These are phyloP conservation scores for Periconia digitata DNA, from an alignment of 2,329 filamentous ascomycete species.

Conservation along the genomic window DNA sequence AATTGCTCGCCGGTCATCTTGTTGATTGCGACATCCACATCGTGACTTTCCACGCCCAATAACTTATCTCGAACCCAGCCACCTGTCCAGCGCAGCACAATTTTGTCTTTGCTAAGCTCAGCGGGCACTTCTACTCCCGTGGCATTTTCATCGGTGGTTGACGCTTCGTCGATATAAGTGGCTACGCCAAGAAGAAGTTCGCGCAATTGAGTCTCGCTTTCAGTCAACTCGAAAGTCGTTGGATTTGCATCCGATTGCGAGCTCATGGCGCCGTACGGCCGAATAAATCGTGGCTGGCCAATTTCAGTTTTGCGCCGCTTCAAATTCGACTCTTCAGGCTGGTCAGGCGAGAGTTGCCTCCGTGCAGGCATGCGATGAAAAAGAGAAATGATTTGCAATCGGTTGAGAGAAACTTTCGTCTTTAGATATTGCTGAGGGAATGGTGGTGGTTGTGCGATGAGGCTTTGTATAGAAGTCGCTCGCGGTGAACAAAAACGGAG, in stretches of 20 bases:
- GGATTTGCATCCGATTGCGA: constrained; percentile 14
- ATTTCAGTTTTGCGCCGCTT: constrained; percentile 35
- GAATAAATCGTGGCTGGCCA: constrained; percentile 19
- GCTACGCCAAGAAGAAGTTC: constrained; percentile 83
- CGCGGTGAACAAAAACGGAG: constrained; percentile 30
- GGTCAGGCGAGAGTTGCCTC: constrained; percentile 15
- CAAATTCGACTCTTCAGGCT: constrained; percentile 25
- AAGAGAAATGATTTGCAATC: constrained; percentile 1
- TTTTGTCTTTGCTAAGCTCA: constrained; percentile 48
- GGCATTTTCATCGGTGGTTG: constrained; percentile 25
- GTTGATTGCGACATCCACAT: constrained; percentile 86
- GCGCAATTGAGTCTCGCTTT: constrained; percentile 71
- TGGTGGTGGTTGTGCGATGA: constrained; percentile 16
- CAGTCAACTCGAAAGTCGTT: constrained; percentile 60
- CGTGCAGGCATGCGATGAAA: constrained; percentile 33
- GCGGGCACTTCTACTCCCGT: constrained; percentile 45
- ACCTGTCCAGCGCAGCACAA: constrained; percentile 71
- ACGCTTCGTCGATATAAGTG: constrained; percentile 60
- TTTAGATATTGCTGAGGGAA: neutral
- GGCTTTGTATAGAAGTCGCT: constrained; percentile 24
- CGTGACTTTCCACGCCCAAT: constrained; percentile 69
- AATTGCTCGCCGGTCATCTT: constrained; percentile 80
- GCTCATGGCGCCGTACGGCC: constrained; percentile 33
- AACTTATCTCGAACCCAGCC: constrained; percentile 89
- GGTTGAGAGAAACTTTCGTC: neutral